Evolutionary conservation across 352 stramenopile genomes (phyloP).

Genomic region (Albugo laibachii): DNA sequence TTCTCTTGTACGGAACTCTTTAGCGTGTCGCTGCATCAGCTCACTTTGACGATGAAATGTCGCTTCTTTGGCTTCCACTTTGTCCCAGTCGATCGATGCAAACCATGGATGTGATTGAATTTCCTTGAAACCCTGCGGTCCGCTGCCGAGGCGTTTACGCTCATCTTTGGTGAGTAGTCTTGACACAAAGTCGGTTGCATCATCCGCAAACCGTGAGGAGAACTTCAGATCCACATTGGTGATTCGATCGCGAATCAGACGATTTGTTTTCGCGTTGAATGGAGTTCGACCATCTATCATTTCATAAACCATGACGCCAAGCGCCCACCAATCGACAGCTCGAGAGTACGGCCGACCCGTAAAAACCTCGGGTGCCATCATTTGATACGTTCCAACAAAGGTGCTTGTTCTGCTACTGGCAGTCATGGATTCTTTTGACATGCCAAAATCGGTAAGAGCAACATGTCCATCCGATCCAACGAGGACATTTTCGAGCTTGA

Average conservation of each 20-base stretch:
- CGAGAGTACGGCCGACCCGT: constrained; percentile 73
- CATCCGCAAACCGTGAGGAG: constrained; percentile 52
- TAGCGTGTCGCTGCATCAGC: constrained; percentile 65
- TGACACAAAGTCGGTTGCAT: constrained; percentile 70
- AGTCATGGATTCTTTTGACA: constrained; percentile 96
- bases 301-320: constrained; percentile 79
- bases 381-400: constrained; percentile 85
- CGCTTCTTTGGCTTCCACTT: constrained; percentile 30
- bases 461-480: constrained; percentile 92
- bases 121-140: constrained; percentile 64
- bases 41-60: constrained; percentile 46
- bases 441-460: constrained; percentile 97
- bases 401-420: constrained; percentile 52
- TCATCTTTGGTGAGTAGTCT: constrained; percentile 90
- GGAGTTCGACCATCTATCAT: constrained; percentile 74
- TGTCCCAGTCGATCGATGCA: constrained; percentile 65
- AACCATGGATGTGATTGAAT: constrained; percentile 83
- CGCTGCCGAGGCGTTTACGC: constrained; percentile 79
- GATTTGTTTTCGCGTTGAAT: constrained; percentile 78
- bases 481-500: constrained; percentile 98
- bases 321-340: constrained; percentile 77
- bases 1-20: constrained; percentile 55
- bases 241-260: constrained; percentile 70
- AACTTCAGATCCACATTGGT: constrained; percentile 71
- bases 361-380: constrained; percentile 84